These are phyloP conservation scores for Populus hybrid DNA, from an alignment of 441 rosid genomes.

Conservation along the genomic window DNA sequence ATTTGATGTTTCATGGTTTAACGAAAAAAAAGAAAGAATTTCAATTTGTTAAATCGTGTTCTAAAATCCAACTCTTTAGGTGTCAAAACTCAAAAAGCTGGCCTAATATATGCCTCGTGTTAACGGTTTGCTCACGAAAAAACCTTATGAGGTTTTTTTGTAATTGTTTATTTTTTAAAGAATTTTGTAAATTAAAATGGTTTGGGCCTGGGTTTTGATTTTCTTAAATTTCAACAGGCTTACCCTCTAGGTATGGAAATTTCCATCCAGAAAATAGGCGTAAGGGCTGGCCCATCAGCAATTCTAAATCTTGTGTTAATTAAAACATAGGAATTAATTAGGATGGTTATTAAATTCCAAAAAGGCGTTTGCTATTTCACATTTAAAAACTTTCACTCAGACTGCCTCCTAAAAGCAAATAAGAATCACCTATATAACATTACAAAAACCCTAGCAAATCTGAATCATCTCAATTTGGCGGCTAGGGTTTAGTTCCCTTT, in stretches of 20 bases:
- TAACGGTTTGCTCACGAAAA: no score
- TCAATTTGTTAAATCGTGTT: not conserved
- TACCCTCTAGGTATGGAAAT: not conserved
- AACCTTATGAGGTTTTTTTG: no score
- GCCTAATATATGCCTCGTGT: not conserved
- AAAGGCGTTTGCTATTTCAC: not conserved
- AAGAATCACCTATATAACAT: not conserved
- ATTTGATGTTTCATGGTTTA: not conserved
- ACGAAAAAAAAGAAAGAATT: not conserved
- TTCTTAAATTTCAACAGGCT: not conserved
- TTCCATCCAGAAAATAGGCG: not conserved
- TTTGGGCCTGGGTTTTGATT: not conserved
- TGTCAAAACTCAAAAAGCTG: not conserved
- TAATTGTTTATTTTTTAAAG: no score
- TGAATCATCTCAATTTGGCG: slow-evolving; percentile 26
- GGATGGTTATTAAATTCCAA: no score
- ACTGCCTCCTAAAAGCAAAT: not conserved
- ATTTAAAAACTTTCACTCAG: not conserved
- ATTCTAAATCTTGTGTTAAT: not conserved
- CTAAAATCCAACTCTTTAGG: not conserved
- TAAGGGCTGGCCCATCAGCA: not conserved
- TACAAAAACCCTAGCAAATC: not conserved
- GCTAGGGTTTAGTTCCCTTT: slow-evolving; percentile 43
- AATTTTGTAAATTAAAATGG: not conserved
- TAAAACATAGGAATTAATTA: no score